A percentile compares a stretch with the other conserved stretches of the same genome.
Conservation (phyloP, 768 basidiomycete species). For the Boletus rubescentipes region DNA sequence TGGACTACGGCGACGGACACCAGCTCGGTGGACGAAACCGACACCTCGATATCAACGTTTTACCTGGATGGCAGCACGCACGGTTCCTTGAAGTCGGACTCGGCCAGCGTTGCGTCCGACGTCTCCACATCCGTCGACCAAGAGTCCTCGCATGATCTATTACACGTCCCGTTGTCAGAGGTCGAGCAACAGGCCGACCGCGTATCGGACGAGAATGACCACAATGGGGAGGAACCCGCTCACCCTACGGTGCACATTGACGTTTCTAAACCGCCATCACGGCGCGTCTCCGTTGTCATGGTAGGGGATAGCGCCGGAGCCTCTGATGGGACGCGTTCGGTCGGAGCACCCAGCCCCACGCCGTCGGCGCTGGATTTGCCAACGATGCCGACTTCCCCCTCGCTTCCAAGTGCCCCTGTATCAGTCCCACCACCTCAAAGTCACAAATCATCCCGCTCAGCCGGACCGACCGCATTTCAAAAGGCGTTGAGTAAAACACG, state of each 20-base stretch:
- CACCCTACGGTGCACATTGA: slow-evolving; percentile 48
- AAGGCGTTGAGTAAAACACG: slow-evolving; percentile 82
- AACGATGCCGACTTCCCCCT: slow-evolving; percentile 29
- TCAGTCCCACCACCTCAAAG: slow-evolving; percentile 15
- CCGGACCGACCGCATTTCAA: slow-evolving; percentile 70
- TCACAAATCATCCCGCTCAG: slow-evolving; percentile 51
- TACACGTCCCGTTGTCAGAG: slow-evolving; percentile 26
- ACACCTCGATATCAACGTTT: slow-evolving; percentile 59
- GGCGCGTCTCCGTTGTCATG: slow-evolving; percentile 27
- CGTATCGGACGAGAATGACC: slow-evolving; percentile 1
- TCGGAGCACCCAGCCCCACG: neutral
- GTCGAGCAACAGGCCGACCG: neutral
- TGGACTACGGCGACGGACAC: slow-evolving; percentile 33
- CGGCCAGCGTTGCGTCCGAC: slow-evolving; percentile 13
- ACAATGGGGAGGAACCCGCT: slow-evolving; percentile 11
- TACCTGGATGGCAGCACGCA: slow-evolving; percentile 44
- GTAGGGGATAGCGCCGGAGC: neutral
- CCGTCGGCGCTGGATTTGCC: slow-evolving; percentile 22
- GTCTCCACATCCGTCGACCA: slow-evolving; percentile 24
- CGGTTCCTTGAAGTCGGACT: slow-evolving; percentile 14
- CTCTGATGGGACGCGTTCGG: neutral
- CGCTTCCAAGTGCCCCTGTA: slow-evolving; percentile 25
- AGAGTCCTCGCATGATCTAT: slow-evolving; percentile 17
- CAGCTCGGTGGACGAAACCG: slow-evolving; percentile 32
- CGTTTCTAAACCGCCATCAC: slow-evolving; percentile 35